These are phyloP conservation scores for Aspergillus mulundensis DNA, from an alignment of 495 filamentous ascomycete species.

Conservation along the genomic window DNA sequence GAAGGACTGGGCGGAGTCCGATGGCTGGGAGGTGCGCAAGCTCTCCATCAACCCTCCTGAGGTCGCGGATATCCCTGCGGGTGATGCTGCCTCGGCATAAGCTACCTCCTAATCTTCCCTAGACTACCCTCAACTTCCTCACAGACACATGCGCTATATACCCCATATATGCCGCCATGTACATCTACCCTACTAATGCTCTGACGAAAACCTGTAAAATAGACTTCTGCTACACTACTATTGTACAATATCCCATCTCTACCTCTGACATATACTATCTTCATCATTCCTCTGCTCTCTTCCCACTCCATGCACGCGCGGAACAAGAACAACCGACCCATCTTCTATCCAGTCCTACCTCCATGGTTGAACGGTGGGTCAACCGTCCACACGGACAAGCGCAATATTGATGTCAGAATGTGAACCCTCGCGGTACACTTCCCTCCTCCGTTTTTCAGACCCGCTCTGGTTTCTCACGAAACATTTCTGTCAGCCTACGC, in stretches of 20 bases:
- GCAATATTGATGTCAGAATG: slow-evolving; percentile 40
- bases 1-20: slow-evolving; percentile 63
- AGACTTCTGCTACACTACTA: no score
- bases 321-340: slow-evolving; percentile 36
- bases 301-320: slow-evolving; percentile 29
- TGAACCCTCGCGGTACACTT: slow-evolving; percentile 40
- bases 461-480: slow-evolving; percentile 26
- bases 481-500: slow-evolving; percentile 41
- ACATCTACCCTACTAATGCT: slow-evolving; percentile 14
- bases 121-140: not conserved
- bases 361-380: slow-evolving; percentile 26
- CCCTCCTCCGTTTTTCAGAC: slow-evolving; percentile 47
- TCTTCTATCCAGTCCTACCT: slow-evolving; percentile 23
- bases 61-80: slow-evolving; percentile 3
- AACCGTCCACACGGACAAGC: slow-evolving; percentile 24
- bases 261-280: slow-evolving; percentile 9
- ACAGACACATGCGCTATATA: not conserved
- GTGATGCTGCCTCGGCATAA: slow-evolving; percentile 22
- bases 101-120: not conserved
- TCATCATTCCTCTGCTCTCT: slow-evolving; percentile 4
- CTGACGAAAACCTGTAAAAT: slow-evolving; percentile 16
- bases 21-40: slow-evolving; percentile 42
- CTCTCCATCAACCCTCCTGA: slow-evolving; percentile 33
- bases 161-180: not conserved
- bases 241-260: slow-evolving; percentile 16